Conservation (phyloP, 1,284 basidiomycete species). For the Amylostereum areolatum region DNA sequence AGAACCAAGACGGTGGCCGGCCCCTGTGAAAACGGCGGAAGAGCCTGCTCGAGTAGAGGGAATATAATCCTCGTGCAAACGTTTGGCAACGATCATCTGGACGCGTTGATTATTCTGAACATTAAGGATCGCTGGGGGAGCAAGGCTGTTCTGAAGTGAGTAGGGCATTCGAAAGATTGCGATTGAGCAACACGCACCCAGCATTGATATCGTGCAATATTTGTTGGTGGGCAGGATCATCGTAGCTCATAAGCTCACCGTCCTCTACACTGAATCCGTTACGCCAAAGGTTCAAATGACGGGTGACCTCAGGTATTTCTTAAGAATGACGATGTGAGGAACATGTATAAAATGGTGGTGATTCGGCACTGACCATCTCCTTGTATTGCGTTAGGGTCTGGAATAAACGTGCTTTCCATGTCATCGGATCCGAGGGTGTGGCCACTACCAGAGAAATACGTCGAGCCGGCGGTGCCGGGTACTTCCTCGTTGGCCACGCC, state of each 20-base stretch:
- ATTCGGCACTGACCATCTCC: conserved; percentile 6
- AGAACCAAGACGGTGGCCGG: conserved; percentile 82
- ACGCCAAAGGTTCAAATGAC: conserved; percentile 89
- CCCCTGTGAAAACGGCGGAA: conserved; percentile 58
- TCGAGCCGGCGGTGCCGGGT: conserved; percentile 9
- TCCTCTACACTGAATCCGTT: conserved; percentile 94
- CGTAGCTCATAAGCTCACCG: conserved; percentile 81
- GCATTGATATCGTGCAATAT: conserved; percentile 76
- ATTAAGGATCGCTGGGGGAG: conserved; percentile 76
- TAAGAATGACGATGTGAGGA: background rate
- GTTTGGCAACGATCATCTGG: conserved; percentile 77
- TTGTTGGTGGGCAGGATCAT: conserved; percentile 72
- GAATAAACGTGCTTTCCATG: conserved; percentile 61
- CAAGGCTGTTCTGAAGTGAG: conserved; percentile 43
- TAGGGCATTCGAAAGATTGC: background rate
- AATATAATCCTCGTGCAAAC: conserved; percentile 72
- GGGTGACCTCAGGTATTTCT: conserved; percentile 51
- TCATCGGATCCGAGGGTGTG: conserved; percentile 88
- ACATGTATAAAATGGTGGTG: background rate
- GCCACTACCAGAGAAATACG: conserved; percentile 63
- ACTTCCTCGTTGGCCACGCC: conserved; percentile 10
- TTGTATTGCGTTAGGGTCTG: conserved; percentile 52
- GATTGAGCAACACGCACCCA: conserved; percentile 47
- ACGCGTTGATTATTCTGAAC: conserved; percentile 80
- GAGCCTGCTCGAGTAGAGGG: conserved; percentile 37